A percentile compares a stretch with the other conserved stretches of the same genome.
These are phyloP conservation scores for Inga laurina DNA, from an alignment of 306 rosid species.

Conservation along the genomic window DNA sequence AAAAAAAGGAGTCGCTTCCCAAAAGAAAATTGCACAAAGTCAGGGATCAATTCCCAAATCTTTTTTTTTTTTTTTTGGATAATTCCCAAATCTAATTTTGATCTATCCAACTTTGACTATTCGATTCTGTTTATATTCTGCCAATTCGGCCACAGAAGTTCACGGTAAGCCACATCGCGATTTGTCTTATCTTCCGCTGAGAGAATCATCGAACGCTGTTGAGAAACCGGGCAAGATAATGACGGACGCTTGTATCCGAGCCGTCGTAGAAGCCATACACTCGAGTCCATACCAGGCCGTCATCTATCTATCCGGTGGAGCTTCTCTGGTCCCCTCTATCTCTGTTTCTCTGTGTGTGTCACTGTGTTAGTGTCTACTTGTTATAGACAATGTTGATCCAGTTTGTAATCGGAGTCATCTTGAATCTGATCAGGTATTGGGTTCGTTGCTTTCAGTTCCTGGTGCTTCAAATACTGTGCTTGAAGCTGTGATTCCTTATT, in stretches of 20 bases:
- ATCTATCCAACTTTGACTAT: too few species aligned
- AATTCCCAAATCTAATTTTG: too few species aligned
- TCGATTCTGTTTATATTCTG: background rate
- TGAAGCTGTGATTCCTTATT: conserved; percentile 81
- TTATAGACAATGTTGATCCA: background rate
- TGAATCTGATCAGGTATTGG: conserved; percentile 45
- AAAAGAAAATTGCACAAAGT: too few species aligned
- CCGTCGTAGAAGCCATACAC: conserved; percentile 71
- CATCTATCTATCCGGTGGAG: conserved; percentile 75
- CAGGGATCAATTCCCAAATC: too few species aligned
- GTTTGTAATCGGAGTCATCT: background rate
- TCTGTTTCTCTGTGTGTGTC: background rate
- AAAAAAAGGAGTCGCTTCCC: too few species aligned
- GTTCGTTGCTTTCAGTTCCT: conserved; percentile 71
- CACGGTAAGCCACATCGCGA: background rate
- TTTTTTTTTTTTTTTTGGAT: too few species aligned
- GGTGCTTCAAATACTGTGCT: conserved; percentile 90
- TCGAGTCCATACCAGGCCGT: conserved; percentile 66
- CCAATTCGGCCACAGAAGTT: background rate
- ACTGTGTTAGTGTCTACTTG: background rate
- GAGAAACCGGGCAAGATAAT: conserved; percentile 16
- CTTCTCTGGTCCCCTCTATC: conserved; percentile 65
- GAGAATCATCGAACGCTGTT: background rate
- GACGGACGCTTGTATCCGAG: conserved; percentile 55
- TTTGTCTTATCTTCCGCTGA: background rate